Conservation (phyloP, 2,329 filamentous ascomycete genomes). For the Orbilia ellipsospora region DNA sequence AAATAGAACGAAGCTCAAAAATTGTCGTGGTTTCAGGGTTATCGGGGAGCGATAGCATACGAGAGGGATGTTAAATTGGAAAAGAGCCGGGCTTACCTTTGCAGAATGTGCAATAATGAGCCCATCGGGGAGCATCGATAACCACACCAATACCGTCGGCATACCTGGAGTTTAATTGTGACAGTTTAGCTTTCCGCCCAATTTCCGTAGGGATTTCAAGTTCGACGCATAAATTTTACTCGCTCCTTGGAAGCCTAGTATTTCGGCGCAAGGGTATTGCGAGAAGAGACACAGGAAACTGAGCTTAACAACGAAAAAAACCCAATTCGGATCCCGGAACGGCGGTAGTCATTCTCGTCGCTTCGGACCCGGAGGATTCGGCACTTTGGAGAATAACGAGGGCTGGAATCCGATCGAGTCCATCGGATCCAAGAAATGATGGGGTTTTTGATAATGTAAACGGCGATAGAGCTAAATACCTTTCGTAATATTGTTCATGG, state of each 20-base stretch:
- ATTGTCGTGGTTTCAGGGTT: too few relatives aligned
- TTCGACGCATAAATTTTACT: conserved; percentile 15
- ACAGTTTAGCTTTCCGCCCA: conserved; percentile 46
- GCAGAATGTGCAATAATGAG: conserved; percentile 52
- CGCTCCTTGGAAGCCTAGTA: conserved; percentile 13
- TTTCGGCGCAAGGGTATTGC: not conserved
- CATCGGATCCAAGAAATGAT: conserved; percentile 22
- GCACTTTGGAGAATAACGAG: conserved; percentile 1
- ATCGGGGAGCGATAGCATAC: too few relatives aligned
- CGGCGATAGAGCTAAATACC: conserved; percentile 23
- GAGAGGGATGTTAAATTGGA: not conserved
- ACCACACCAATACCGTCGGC: conserved; percentile 45
- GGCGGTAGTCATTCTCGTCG: conserved; percentile 35
- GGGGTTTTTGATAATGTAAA: not conserved
- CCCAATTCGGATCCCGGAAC: conserved; percentile 24
- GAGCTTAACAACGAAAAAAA: conserved; percentile 9
- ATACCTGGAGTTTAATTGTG: conserved; percentile 49
- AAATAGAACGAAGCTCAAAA: too few relatives aligned
- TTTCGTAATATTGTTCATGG: conserved; percentile 53
- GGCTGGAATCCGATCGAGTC: conserved; percentile 26
- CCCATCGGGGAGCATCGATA: conserved; percentile 53
- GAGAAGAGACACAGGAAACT: not conserved
- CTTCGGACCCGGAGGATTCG: conserved; percentile 42
- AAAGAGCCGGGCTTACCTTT: conserved; percentile 33
- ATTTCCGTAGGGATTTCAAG: conserved; percentile 16